These are phyloP conservation scores for Colletotrichum sp. DNA, from an alignment of 2,329 filamentous ascomycete species.

Conservation along the genomic window DNA sequence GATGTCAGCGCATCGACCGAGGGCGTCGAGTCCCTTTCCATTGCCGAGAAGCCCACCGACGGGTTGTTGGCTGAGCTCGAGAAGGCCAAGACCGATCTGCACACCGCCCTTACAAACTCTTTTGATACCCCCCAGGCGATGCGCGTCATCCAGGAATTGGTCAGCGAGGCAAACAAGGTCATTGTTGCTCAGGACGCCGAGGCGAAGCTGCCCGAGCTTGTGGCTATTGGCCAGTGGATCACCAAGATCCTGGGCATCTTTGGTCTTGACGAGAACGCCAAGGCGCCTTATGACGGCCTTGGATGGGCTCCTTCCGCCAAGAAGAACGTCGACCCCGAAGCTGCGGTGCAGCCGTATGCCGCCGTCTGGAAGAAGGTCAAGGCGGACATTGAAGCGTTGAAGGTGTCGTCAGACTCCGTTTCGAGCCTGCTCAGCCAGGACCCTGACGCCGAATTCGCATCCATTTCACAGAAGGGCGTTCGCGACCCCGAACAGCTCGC, in stretches of 20 bases:
- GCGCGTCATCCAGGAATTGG: slow-evolving; percentile 76
- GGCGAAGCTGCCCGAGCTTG: slow-evolving; percentile 51
- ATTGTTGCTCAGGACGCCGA: slow-evolving; percentile 39
- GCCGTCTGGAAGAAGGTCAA: slow-evolving; percentile 50
- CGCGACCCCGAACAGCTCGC: slow-evolving; percentile 58
- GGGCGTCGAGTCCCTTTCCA: slow-evolving; percentile 41
- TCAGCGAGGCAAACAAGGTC: slow-evolving; percentile 75
- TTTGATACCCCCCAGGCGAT: slow-evolving; percentile 87
- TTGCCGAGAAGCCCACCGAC: slow-evolving; percentile 35
- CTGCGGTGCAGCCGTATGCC: slow-evolving; percentile 49
- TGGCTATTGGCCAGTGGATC: slow-evolving; percentile 74
- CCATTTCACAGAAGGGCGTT: slow-evolving; percentile 47
- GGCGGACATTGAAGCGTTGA: slow-evolving; percentile 49
- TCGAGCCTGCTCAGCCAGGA: slow-evolving; percentile 46
- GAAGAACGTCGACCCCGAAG: slow-evolving; percentile 46
- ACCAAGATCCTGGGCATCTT: slow-evolving; percentile 86
- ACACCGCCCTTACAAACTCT: slow-evolving; percentile 75
- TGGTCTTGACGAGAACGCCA: slow-evolving; percentile 73
- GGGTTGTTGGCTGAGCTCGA: slow-evolving; percentile 45
- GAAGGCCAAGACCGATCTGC: slow-evolving; percentile 58
- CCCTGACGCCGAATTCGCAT: slow-evolving; percentile 51
- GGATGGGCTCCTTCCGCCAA: slow-evolving; percentile 54
- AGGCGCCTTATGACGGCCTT: slow-evolving; percentile 58
- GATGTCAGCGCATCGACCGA: slow-evolving; percentile 42
- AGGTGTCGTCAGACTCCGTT: slow-evolving; percentile 53